Evolutionary conservation across 129 eudicot species (phyloP).

Genomic region (Sambucus nigra): DNA sequence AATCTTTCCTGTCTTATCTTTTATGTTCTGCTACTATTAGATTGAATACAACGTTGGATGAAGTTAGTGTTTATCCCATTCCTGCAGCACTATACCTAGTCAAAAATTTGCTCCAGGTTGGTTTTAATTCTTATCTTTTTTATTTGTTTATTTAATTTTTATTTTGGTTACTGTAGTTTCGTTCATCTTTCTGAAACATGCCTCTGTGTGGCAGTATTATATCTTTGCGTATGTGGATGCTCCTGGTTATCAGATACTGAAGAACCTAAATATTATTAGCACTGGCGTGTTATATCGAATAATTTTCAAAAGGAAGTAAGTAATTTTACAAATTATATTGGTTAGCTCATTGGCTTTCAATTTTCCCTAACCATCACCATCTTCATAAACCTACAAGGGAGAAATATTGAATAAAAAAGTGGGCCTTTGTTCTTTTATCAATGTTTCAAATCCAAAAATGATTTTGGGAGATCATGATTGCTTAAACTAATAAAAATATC

Average conservation of each 20-base stretch:
- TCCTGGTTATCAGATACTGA: constrained; percentile 97
- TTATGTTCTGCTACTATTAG: constrained; percentile 28
- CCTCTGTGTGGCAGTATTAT: constrained; percentile 70
- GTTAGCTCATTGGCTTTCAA: not conserved
- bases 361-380: not conserved
- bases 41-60: constrained; percentile 84
- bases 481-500: not conserved
- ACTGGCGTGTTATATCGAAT: constrained; percentile 86
- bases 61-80: constrained; percentile 88
- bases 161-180: constrained; percentile 3
- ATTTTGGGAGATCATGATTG: not conserved
- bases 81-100: constrained; percentile 98
- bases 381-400: not conserved
- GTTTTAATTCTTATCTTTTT: constrained; percentile 8
- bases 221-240: constrained; percentile 99
- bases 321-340: constrained; percentile 11
- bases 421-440: not conserved
- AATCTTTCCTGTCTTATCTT: constrained; percentile 6
- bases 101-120: constrained; percentile 91
- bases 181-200: constrained; percentile 17
- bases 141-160: constrained; percentile 5
- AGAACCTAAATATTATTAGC: constrained; percentile 91
- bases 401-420: not conserved
- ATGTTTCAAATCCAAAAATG: not conserved
- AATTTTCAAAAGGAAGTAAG: constrained; percentile 85